Base-by-base conservation (phyloP, 2,329 filamentous ascomycete species). In the Neoarthrinium moseri region DNA sequence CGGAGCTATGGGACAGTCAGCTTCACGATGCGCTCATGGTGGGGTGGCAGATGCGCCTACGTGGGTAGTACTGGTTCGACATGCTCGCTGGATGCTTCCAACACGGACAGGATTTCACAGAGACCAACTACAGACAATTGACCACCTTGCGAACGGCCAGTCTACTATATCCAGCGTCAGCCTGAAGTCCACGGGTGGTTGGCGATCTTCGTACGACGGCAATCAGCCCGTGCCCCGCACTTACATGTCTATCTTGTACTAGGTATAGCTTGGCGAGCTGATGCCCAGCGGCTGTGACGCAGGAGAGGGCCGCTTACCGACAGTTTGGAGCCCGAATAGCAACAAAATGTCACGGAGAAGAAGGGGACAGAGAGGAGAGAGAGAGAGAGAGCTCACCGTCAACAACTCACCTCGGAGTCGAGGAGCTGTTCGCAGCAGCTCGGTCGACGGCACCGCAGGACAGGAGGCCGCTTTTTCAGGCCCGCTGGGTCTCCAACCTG, bases 61-160 rank as follows among this genome's bases (percentile, higher is more conserved):
- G 74, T 49, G 74, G 73, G 57, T 75, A 76, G 54, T 70, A 77
- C 46, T 70, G 67, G 41, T 59, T 61, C 47, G 71, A 70, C 67
- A 75, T 74, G 50, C 50, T 52, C 39, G 51, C 55, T 34, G 51
- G 49, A 20, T 17, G 7, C 8, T 8, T 23, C 23, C 11, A n/a
- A n/a, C n/a, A n/a, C n/a, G n/a, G n/a, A n/a, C n/a, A n/a, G n/a
- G n/a, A n/a, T n/a, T n/a, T n/a, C n/a, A n/a, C n/a, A n/a, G n/a
- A n/a, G n/a, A n/a, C n/a, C n/a, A n/a, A n/a, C n/a, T n/a, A n/a
- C n/a, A n/a, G n/a, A n/a, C n/a, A n/a, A n/a, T n/a, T n/a, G n/a
- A n/a, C n/a, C n/a, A 20, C 17, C 8, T 15, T 17, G 29, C 22
- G 30, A 34, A 43, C 18, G 29, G 15, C 17, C 17, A 13, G 24